phyloP scores from a whole-genome alignment of 768 basidiomycete genomes.

The Rhodosporidiobolus odoratus region DNA sequence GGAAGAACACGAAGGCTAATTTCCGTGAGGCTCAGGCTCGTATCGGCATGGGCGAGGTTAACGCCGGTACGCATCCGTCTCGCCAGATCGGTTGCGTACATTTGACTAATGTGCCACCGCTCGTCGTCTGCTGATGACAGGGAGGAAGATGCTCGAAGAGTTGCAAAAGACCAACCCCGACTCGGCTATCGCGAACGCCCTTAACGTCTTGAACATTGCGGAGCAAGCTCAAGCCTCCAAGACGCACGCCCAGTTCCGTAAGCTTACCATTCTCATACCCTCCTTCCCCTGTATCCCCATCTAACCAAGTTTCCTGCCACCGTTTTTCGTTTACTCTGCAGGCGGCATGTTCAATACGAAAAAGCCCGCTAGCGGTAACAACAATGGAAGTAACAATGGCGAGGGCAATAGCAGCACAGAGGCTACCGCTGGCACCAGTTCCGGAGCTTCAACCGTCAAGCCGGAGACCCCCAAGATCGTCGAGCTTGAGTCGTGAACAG shows the following conservation, averaged over 20 bases:
- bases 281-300: background rate
- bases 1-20: slow-evolving; percentile 11
- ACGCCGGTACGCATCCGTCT: background rate
- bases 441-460: background rate
- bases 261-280: background rate
- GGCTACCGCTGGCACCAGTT: too few species aligned
- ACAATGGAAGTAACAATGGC: background rate
- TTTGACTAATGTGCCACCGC: too few species aligned
- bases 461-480: background rate
- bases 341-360: slow-evolving; percentile 4
- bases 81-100: background rate
- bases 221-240: background rate
- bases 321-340: background rate
- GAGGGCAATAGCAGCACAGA: background rate
- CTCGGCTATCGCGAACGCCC: slow-evolving; percentile 12
- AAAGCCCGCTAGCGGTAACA: too few species aligned
- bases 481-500: background rate
- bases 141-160: slow-evolving; percentile 20
- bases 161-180: slow-evolving; percentile 31
- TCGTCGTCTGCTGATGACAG: slow-evolving; percentile 10
- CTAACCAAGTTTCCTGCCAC: background rate
- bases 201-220: slow-evolving; percentile 10
- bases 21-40: slow-evolving; percentile 32
- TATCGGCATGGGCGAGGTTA: slow-evolving; percentile 21
- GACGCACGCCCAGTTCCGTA: slow-evolving; percentile 14